Evolutionary conservation across 139 green algal species (phyloP).

Genomic region (Astrephomene gubernaculifera): DNA sequence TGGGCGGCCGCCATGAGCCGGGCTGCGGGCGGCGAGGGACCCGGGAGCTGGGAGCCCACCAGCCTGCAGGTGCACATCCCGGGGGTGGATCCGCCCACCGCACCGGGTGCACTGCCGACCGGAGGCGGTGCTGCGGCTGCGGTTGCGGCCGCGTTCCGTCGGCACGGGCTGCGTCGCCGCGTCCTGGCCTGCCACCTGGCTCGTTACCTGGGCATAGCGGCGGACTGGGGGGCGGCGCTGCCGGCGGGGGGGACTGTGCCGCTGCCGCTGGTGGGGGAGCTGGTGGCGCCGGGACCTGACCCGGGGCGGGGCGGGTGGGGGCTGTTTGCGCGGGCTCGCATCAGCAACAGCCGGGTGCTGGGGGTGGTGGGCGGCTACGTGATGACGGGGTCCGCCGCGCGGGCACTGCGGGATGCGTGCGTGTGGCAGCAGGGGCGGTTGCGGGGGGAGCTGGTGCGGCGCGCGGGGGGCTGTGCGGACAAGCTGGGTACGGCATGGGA

Average conservation of each 20-base stretch:
- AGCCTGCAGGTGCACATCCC: not conserved
- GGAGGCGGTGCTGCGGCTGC: too few species aligned
- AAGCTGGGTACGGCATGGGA: too few species aligned
- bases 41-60: too few species aligned
- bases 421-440: too few species aligned
- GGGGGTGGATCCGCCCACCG: not conserved
- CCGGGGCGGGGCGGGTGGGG: not conserved
- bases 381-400: not conserved
- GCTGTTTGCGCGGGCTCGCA: not conserved
- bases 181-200: not conserved
- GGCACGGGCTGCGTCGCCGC: not conserved
- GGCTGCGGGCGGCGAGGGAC: too few species aligned
- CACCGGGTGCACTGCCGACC: too few species aligned
- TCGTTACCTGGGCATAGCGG: not conserved
- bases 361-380: slow-evolving; percentile 10
- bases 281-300: not conserved
- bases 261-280: not conserved
- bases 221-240: not conserved
- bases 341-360: not conserved
- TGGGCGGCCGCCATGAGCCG: not conserved
- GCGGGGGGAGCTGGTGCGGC: not conserved
- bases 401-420: too few species aligned
- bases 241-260: not conserved
- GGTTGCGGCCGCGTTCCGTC: too few species aligned
- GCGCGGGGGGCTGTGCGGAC: too few species aligned